Evolutionary conservation across 257 asterid genomes (phyloP), one percentile per base, ranked within the genome.

Genomic region (Perilla frutescens): DNA sequence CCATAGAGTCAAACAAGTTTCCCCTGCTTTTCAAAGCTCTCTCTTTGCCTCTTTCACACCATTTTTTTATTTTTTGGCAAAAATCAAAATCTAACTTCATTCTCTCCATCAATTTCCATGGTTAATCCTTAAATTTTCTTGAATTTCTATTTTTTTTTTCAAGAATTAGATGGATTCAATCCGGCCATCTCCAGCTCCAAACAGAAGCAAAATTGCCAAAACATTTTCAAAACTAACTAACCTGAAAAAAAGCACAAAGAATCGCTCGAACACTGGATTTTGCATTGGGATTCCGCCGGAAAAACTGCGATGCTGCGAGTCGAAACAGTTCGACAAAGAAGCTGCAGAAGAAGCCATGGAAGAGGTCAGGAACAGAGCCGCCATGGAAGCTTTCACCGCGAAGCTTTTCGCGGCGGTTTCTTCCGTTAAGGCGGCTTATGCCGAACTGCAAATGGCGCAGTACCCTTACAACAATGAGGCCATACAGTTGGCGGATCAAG

Each of bases 361-460:
- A 51, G 89, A 85, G 68, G 45, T 77, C 0, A 81, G 71, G 50
- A 82, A 77, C 84, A 87, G 84, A 74, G 98, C 96, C 1, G 82
- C 86, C 26, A 44, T 88, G 80, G 98, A 88, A 71, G 98, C 98
- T 9, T 91, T 91, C 54, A 66, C 86, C 37, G 96, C 98, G 58
- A 89, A 87, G 80, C 90, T 93, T 44, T 93, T 93, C 77, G 98
- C 97, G 37, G 78, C 96, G 3, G 64, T 91, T 74, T 91, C 98
- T 0, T 77, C 96, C 0, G 81, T 88, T 1, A 93, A 93, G 81
- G 98, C 98, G 26, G 94, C 97, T 32, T 93, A 93, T 64, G 98
- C 98, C 2, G 95, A 89, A 87, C 87, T 91, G 3, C 98, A 93
- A 79, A 81, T 87, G 83, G 96, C 98, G 20, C 98, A 93, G 82